Evolutionary conservation across 495 filamentous ascomycete genomes (phyloP), one percentile per base, ranked within the genome.

Genomic region (Aspergillus carlsbadensis): DNA sequence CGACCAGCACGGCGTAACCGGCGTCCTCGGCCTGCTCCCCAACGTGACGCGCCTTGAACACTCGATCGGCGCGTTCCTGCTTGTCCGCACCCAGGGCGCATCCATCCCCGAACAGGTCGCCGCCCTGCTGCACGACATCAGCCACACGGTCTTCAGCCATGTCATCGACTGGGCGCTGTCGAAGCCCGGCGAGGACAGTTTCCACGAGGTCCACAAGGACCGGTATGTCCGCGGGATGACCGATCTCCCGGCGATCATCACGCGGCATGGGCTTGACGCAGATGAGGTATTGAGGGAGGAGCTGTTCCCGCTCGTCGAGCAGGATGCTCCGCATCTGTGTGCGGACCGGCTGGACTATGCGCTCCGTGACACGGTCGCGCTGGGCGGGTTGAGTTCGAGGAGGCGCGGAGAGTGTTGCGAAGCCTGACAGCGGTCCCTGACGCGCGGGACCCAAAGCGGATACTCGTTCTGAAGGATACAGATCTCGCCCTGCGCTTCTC

Each of bases 341-440:
- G 72, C 74, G 17, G 74, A 77, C 52, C 65, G 74, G 8, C 61
- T 77, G 8, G 74, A 77, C 61, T 77, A 77, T 42, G 66, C 70
- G 29, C 60, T 77, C 7, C 72, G 74, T 11, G 74, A 77, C 44
- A 50, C 71, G 0, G 64, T 73, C 14, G 64, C 56, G 2, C 72
- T 72, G 34, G 65, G 60, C 1, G 72, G 70, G 29, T 60, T 77
- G 35, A 18, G 62, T 2, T 47, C 70, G 0, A 69, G 42, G 61
- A 71, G 5, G 69, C 64, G 0, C 58, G 39, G 21, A 37, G 55
- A 11, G 54, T 75, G 13, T 58, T 70, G 39, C 35, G 17, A 11
- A 64, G 59, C 8, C 56, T 77, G 13, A 61, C 56, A 13, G 71
- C 68, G 6, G 65, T 45, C 74, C 74, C 0, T n/a, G 55, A 56